These are phyloP conservation scores for Kickxella alabastrina DNA, from an alignment of 192 early-diverging fungal genomes.

Conservation along the genomic window DNA sequence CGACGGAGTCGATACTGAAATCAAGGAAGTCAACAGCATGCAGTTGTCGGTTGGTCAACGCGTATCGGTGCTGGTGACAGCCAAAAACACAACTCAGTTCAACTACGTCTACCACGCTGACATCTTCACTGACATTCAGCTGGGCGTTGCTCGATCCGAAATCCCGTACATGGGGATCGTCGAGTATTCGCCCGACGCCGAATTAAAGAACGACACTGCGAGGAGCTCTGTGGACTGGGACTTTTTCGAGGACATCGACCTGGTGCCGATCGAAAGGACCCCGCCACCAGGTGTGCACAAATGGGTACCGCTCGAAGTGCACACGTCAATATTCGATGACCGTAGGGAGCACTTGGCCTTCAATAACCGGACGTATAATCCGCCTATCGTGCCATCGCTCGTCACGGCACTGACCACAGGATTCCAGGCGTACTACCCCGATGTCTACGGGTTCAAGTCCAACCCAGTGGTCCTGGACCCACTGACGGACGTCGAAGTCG, in stretches of 20 bases:
- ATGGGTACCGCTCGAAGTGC: slow-evolving; percentile 56
- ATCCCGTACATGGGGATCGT: slow-evolving; percentile 35
- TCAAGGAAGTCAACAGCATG: slow-evolving; percentile 53
- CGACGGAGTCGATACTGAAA: slow-evolving; percentile 67
- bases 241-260: slow-evolving; percentile 57
- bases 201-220: slow-evolving; percentile 14
- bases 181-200: slow-evolving; percentile 30
- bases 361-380: slow-evolving; percentile 66
- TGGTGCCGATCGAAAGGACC: slow-evolving; percentile 53
- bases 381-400: slow-evolving; percentile 63
- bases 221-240: slow-evolving; percentile 43
- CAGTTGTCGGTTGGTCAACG: slow-evolving; percentile 73
- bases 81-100: slow-evolving; percentile 51
- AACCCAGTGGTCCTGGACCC: slow-evolving; percentile 62
- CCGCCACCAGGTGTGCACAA: slow-evolving; percentile 33
- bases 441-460: slow-evolving; percentile 64
- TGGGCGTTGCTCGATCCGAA: slow-evolving; percentile 29
- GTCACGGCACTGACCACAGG: slow-evolving; percentile 64
- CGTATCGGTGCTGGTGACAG: slow-evolving; percentile 73
- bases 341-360: slow-evolving; percentile 74
- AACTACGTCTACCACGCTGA: slow-evolving; percentile 76
- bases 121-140: slow-evolving; percentile 53
- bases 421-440: slow-evolving; percentile 52
- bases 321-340: slow-evolving; percentile 62
- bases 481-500: slow-evolving; percentile 62